A percentile compares a stretch with the other conserved stretches of the same genome.
Conservation (phyloP, 202 grass and related monocot species). For the Schoenoplectus triqueter region DNA sequence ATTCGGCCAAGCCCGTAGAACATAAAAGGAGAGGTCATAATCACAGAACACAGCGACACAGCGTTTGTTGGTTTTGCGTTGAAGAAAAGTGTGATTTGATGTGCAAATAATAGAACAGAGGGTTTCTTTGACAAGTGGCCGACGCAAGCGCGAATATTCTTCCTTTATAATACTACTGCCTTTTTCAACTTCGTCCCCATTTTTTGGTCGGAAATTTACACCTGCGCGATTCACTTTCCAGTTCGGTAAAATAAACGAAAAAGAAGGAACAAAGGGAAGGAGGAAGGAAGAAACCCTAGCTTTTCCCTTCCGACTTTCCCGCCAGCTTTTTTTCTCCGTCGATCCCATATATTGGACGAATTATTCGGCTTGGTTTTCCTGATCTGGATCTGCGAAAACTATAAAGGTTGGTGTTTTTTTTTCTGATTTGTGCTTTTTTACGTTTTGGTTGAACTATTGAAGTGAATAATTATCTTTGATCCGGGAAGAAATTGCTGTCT, state of each 20-base stretch:
- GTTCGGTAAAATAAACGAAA: not conserved
- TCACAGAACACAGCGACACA: too few species aligned
- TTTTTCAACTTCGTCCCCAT: not conserved
- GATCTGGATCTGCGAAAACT: constrained; percentile 29
- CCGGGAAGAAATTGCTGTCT: not conserved
- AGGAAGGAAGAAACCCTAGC: constrained; percentile 35
- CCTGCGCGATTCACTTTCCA: constrained; percentile 20
- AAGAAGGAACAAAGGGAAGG: not conserved
- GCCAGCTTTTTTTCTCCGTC: constrained; percentile 17
- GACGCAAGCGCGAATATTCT: constrained; percentile 28
- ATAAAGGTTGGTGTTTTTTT: constrained; percentile 26
- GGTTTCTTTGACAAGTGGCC: constrained; percentile 28
- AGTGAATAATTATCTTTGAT: not conserved
- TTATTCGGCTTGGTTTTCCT: not conserved
- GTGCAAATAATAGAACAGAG: not conserved
- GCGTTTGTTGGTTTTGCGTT: not conserved
- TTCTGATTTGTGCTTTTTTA: constrained; percentile 8
- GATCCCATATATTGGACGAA: not conserved
- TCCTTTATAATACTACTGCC: not conserved
- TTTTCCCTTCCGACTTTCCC: constrained; percentile 15
- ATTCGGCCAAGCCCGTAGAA: too few species aligned
- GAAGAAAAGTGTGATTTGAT: not conserved
- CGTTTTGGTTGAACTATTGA: not conserved
- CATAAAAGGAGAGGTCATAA: too few species aligned
- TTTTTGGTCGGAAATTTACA: not conserved